Percentiles rank a stretch among this genome's conserved stretches.
Conservation (phyloP, 345 rosid genomes). For the Bruguiera sexangula region DNA sequence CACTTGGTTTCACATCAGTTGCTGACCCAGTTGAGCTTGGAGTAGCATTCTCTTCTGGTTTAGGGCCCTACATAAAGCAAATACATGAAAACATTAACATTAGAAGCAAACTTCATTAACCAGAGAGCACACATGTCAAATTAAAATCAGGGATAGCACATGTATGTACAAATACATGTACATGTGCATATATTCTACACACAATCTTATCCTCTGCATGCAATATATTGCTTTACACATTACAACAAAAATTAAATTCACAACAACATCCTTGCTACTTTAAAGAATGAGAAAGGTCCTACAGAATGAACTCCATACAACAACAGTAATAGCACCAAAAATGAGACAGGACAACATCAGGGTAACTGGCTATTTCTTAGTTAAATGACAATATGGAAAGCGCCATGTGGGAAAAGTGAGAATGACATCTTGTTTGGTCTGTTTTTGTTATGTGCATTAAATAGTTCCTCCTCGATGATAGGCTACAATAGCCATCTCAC, state of each 20-base stretch:
- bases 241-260: background rate
- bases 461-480: background rate
- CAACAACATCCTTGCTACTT: background rate
- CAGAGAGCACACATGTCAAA: no score
- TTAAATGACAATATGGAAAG: background rate
- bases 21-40: conserved; percentile 37
- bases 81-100: background rate
- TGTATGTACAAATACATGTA: no score
- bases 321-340: background rate
- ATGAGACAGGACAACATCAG: background rate
- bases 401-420: background rate
- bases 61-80: conserved; percentile 54
- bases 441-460: background rate
- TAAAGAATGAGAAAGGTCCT: background rate
- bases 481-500: background rate
- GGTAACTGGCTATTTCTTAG: background rate
- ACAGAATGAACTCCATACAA: background rate
- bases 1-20: conserved; percentile 40
- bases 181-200: background rate
- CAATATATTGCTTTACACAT: background rate
- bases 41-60: conserved; percentile 54
- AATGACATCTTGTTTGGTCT: background rate
- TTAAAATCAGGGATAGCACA: no score
- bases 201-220: background rate
- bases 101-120: background rate